Conservation (phyloP, 192 early-diverging fungal genomes). For the Entophlyctis luteolus region DNA sequence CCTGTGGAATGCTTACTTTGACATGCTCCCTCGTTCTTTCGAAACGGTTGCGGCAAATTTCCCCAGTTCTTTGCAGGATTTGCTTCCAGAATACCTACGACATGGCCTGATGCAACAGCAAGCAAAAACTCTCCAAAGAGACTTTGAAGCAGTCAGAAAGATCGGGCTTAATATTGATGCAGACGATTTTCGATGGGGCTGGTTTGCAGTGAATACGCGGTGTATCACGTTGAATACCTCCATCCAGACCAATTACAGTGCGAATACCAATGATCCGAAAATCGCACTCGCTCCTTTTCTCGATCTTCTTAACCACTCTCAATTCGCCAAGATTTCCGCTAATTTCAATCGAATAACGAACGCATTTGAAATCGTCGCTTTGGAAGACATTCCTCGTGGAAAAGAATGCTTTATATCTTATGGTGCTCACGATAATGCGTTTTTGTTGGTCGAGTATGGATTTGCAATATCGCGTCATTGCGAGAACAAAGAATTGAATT, state of each 20-base stretch:
- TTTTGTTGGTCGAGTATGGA: conserved; percentile 37
- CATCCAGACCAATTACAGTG: not conserved
- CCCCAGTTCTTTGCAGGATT: not conserved
- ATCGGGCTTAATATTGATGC: not conserved
- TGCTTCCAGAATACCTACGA: not conserved
- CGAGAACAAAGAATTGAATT: not conserved
- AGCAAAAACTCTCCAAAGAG: not conserved
- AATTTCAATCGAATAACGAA: conserved; percentile 2
- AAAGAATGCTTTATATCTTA: conserved; percentile 37
- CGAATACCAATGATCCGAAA: not conserved
- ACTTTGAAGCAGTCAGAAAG: not conserved
- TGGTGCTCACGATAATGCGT: conserved; percentile 38
- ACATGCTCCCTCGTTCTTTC: conserved; percentile 18
- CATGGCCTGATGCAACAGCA: not conserved
- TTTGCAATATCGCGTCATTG: conserved; percentile 27
- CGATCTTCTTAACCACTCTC: conserved; percentile 36
- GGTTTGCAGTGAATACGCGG: conserved; percentile 38
- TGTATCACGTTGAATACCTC: conserved; percentile 34
- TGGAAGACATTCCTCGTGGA: not conserved
- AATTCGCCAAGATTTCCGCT: conserved; percentile 15
- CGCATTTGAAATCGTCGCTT: conserved; percentile 23
- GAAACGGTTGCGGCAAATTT: conserved; percentile 20
- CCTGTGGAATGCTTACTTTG: conserved; percentile 16
- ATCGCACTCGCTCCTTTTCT: conserved; percentile 38
- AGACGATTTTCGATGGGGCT: conserved; percentile 27